These are phyloP conservation scores for Moesziomyces sp. DNA, from an alignment of 1,284 basidiomycete genomes.

Conservation along the genomic window DNA sequence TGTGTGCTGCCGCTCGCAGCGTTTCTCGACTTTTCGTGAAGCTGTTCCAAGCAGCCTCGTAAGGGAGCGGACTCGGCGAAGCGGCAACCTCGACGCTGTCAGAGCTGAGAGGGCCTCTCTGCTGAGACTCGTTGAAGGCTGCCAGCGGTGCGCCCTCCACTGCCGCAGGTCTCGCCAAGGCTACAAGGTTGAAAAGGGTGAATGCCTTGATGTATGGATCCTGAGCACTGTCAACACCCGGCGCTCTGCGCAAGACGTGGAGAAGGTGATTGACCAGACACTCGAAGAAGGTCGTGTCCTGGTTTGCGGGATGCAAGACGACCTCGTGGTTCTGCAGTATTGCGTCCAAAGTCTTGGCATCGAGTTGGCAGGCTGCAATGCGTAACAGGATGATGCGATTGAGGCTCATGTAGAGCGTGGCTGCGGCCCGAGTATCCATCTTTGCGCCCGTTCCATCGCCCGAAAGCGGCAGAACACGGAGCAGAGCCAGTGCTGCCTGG, in stretches of 20 bases:
- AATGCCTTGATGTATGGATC: conserved; percentile 26
- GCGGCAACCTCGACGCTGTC: background rate
- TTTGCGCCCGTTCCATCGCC: background rate
- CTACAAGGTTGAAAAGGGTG: conserved; percentile 45
- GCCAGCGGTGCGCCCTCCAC: conserved; percentile 32
- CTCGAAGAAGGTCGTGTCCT: conserved; percentile 51
- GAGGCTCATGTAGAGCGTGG: conserved; percentile 44
- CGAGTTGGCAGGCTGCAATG: conserved; percentile 14
- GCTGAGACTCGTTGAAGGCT: conserved; percentile 24
- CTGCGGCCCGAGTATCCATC: conserved; percentile 3
- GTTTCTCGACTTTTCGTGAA: conserved; percentile 48
- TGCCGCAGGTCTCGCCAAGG: conserved; percentile 34
- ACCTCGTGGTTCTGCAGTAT: conserved; percentile 37
- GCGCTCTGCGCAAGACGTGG: conserved; percentile 4
- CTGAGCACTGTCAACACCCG: background rate
- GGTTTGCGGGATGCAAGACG: conserved; percentile 35
- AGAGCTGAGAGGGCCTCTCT: conserved; percentile 1
- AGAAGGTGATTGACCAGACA: conserved; percentile 50
- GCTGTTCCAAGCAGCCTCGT: conserved; percentile 39
- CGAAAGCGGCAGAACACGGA: conserved; percentile 12
- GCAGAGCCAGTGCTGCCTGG: conserved; percentile 17
- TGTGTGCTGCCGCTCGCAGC: conserved; percentile 49
- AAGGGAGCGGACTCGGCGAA: background rate
- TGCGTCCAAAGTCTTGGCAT: conserved; percentile 22
- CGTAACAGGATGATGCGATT: conserved; percentile 50